phyloP scores from a whole-genome alignment of 2,329 filamentous ascomycete genomes.

The Arthrobotrys conoides region DNA sequence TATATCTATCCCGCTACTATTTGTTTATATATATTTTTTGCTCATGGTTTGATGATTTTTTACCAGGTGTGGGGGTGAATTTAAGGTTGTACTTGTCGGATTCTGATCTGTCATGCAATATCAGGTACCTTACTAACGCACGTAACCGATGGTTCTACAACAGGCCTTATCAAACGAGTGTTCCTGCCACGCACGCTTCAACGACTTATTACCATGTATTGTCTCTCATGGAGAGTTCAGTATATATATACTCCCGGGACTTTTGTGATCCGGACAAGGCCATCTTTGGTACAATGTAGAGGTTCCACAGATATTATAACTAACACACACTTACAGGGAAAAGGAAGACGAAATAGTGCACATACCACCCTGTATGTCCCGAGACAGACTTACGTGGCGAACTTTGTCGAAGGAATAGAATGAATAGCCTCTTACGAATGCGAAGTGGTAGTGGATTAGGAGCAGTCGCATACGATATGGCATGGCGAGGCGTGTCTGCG shows the following conservation, averaged over 20 bases:
- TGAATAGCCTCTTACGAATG: slow-evolving; percentile 2
- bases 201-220: neutral
- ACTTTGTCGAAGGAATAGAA: neutral
- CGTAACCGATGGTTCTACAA: neutral
- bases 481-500: neutral
- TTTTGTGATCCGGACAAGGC: neutral
- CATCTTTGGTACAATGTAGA: neutral
- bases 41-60: neutral
- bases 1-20: neutral
- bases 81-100: slow-evolving; percentile 24
- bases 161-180: neutral
- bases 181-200: slow-evolving; percentile 22
- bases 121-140: slow-evolving; percentile 1
- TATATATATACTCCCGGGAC: neutral
- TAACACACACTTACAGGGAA: neutral
- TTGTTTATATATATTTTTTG: neutral
- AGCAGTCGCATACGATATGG: neutral
- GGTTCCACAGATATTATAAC: neutral
- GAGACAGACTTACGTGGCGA: slow-evolving; percentile 28
- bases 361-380: slow-evolving; percentile 5
- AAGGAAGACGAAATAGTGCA: neutral
- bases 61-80: neutral
- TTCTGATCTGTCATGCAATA: slow-evolving; percentile 1
- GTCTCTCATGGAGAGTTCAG: neutral
- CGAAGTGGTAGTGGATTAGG: slow-evolving; percentile 4